Evolutionary conservation across 192 early-diverging fungal genomes (phyloP).

Genomic region (Chytriomyces sp.): DNA sequence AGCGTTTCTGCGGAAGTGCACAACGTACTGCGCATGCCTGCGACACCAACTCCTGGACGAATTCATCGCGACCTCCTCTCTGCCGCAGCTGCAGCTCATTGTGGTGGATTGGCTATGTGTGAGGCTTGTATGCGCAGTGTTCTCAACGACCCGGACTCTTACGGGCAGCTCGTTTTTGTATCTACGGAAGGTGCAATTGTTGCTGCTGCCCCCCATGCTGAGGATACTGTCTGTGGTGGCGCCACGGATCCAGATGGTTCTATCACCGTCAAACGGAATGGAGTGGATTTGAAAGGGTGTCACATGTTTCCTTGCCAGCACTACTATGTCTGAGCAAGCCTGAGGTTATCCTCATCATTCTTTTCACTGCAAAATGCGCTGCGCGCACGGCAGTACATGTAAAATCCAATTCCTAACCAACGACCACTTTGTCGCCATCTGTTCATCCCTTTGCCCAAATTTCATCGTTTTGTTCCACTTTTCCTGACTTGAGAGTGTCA

Average conservation of each 20-base stretch:
- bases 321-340: background rate
- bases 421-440: too few relatives aligned
- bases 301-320: constrained; percentile 1
- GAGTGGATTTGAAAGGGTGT: background rate
- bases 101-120: constrained; percentile 23
- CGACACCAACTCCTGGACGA: constrained; percentile 1
- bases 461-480: too few relatives aligned
- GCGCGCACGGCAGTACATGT: too few relatives aligned
- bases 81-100: constrained; percentile 12
- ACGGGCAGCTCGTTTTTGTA: constrained; percentile 18
- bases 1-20: background rate
- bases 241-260: background rate
- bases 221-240: background rate
- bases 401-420: too few relatives aligned
- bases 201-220: background rate
- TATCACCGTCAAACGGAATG: background rate
- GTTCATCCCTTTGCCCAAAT: too few relatives aligned
- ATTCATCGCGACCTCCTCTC: constrained; percentile 19
- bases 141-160: constrained; percentile 8
- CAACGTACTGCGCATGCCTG: constrained; percentile 13
- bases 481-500: too few relatives aligned
- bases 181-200: constrained; percentile 21
- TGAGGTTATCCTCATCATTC: too few relatives aligned
- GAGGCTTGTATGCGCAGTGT: constrained; percentile 12
- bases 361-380: too few relatives aligned